Evolutionary conservation across 2,329 filamentous ascomycete species (phyloP).

Genomic region (Colletotrichum sublineola): DNA sequence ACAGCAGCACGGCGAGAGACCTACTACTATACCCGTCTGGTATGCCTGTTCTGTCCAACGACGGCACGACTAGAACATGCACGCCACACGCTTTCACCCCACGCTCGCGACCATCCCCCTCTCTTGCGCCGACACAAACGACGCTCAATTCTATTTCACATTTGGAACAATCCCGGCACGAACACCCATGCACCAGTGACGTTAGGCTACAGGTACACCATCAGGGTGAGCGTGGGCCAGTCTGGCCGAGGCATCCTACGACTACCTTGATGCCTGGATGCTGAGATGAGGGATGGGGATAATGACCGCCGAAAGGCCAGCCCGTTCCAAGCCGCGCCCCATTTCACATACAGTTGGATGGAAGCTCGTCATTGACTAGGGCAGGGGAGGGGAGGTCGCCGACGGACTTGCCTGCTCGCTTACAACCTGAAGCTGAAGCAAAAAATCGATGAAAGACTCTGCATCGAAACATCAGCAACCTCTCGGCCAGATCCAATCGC

Average conservation of each 20-base stretch:
- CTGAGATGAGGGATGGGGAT: not conserved
- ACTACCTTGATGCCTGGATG: constrained; percentile 1
- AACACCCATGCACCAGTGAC: not conserved
- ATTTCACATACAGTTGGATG: constrained; percentile 13
- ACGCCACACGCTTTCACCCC: constrained; percentile 15
- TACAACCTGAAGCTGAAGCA: constrained; percentile 2
- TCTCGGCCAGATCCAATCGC: constrained; percentile 25
- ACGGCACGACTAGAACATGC: constrained; percentile 28
- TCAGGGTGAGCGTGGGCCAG: constrained; percentile 19
- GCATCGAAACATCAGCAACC: not conserved
- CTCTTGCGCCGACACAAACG: not conserved
- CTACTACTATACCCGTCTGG: constrained; percentile 1
- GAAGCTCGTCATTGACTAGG: constrained; percentile 11
- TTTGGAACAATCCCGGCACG: not conserved
- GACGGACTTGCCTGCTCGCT: constrained; percentile 18
- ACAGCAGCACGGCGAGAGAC: constrained; percentile 16
- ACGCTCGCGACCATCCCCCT: constrained; percentile 1
- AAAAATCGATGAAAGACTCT: not conserved
- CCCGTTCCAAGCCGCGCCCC: constrained; percentile 1
- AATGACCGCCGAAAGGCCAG: not conserved
- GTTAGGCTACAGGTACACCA: constrained; percentile 6
- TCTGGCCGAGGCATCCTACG: not conserved
- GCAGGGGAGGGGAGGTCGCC: constrained; percentile 8
- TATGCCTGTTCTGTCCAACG: constrained; percentile 19
- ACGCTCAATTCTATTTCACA: not conserved